These are phyloP conservation scores for Alternaria sp. DNA, from an alignment of 2,329 filamentous ascomycete species.

Conservation along the genomic window DNA sequence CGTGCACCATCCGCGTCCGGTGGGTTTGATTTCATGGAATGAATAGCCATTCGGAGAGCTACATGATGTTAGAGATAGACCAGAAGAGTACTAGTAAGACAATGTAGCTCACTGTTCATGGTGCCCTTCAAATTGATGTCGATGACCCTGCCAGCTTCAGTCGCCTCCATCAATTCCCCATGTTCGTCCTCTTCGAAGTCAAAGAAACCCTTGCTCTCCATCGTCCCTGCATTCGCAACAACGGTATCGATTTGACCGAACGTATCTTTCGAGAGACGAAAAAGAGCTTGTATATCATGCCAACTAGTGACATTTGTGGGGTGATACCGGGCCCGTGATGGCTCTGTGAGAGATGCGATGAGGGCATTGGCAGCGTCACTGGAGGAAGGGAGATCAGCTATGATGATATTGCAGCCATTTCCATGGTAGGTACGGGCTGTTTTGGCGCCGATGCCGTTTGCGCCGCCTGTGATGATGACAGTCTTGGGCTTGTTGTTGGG, in stretches of 20 bases:
- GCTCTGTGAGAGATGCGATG: slow-evolving; percentile 36
- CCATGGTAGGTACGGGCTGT: slow-evolving; percentile 47
- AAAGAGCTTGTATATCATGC: slow-evolving; percentile 45
- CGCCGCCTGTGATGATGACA: slow-evolving; percentile 51
- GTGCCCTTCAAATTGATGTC: slow-evolving; percentile 56
- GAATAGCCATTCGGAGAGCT: slow-evolving; percentile 38
- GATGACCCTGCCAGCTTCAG: slow-evolving; percentile 32
- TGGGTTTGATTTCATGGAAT: slow-evolving; percentile 44
- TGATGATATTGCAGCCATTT: slow-evolving; percentile 49
- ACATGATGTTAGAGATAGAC: not conserved
- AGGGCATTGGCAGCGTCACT: slow-evolving; percentile 33
- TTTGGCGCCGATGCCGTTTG: slow-evolving; percentile 52
- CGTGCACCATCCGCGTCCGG: slow-evolving; percentile 28
- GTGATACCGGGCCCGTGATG: slow-evolving; percentile 44
- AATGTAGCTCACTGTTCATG: slow-evolving; percentile 49
- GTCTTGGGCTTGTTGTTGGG: slow-evolving; percentile 41
- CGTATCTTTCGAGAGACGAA: slow-evolving; percentile 32
- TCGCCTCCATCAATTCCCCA: slow-evolving; percentile 37
- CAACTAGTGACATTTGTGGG: slow-evolving; percentile 49
- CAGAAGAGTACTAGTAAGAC: not conserved
- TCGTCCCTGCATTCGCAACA: slow-evolving; percentile 54
- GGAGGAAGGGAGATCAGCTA: slow-evolving; percentile 45
- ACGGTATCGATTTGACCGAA: slow-evolving; percentile 52
- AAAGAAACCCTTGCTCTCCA: slow-evolving; percentile 44
- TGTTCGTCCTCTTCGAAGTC: slow-evolving; percentile 41